Evolutionary conservation across 176 grass and related monocot species (phyloP).

Genomic region (Hsuehochloa calcarea): DNA sequence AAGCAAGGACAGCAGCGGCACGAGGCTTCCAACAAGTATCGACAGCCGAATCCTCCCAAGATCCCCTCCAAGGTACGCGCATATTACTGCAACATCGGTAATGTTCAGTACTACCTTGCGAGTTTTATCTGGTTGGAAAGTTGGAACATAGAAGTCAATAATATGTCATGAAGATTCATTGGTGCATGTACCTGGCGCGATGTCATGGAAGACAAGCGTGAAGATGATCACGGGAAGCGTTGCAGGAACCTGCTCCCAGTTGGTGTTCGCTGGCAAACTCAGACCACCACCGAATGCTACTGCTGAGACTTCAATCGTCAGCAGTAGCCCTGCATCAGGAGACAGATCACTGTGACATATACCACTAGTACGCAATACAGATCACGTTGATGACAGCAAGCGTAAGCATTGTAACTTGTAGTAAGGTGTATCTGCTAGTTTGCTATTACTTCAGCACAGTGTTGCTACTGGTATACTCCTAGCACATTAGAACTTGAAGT

Average conservation of each 20-base stretch:
- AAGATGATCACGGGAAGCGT: slow-evolving; percentile 78
- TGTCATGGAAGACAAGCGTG: slow-evolving; percentile 87
- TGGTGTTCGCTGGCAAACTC: slow-evolving; percentile 45
- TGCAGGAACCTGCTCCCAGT: slow-evolving; percentile 76
- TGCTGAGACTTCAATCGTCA: slow-evolving; percentile 55
- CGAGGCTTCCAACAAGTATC: slow-evolving; percentile 64
- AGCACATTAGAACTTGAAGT: neutral
- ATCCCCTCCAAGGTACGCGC: slow-evolving; percentile 77
- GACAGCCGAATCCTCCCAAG: slow-evolving; percentile 62
- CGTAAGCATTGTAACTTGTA: neutral
- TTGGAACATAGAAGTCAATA: neutral
- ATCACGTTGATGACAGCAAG: neutral
- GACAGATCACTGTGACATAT: slow-evolving; percentile 1
- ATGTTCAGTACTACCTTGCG: neutral
- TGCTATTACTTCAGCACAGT: neutral
- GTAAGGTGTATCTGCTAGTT: neutral
- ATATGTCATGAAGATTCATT: neutral
- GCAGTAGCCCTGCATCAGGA: slow-evolving; percentile 50
- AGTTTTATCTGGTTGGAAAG: neutral
- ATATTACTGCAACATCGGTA: slow-evolving; percentile 57
- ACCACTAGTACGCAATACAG: neutral
- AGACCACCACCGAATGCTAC: slow-evolving; percentile 55
- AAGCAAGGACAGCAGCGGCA: slow-evolving; percentile 67
- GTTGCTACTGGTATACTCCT: neutral
- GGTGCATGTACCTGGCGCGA: slow-evolving; percentile 53